Base-by-base conservation (phyloP, 805 yeast genomes). In the Kluyveromyces wickerhamii region DNA sequence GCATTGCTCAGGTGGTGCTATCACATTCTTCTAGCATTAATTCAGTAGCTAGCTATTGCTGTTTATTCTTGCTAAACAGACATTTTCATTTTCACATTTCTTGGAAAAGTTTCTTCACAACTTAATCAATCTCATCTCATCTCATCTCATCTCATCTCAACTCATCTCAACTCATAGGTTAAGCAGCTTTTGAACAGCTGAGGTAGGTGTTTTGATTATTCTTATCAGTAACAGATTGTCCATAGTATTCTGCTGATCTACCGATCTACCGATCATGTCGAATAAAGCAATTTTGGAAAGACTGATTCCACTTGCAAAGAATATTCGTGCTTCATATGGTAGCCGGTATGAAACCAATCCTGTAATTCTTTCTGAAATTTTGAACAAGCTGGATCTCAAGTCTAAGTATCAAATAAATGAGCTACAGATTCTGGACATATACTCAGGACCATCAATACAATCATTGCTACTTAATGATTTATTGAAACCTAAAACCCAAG, bases 401-500 rank as follows among this genome's bases (percentile, higher is more conserved):
- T 37, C 57, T 20, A 41, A 41, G 7, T 56, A 53, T 45, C 65
- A 51, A 4, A 45, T 59, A 12, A 49, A 52, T n/a, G 57, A 47
- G 29, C 60, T 70, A 16, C 70, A 70, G 39, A 67, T 82, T 1
- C 49, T 81, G 5, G 88, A 81, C 42, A 61, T 74, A 8, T 74
- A 75, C 43, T 63, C 81, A 0, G 78, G 81, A 2, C 65, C 69
- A 21, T 76, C 82, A 4, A 59, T 77, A 2, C 72, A 79, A 45
- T 70, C 88, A 0, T 63, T 77, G 1, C 71, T 77, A 41, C 48
- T 88, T n/a, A 67, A 82, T 52, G 66, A 75, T 35, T 63, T 62
- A 20, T 57, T 80, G 10, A 58, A 69, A 25, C 96, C 96, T 0
- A 54, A 60, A 21, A 72, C 69, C 18, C 87, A 87, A 48, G 45